A percentile compares a stretch with the other conserved stretches of the same genome.
These are phyloP conservation scores for Tylopilus plumbeoviolaceoides DNA, from an alignment of 768 basidiomycete genomes.

Conservation along the genomic window DNA sequence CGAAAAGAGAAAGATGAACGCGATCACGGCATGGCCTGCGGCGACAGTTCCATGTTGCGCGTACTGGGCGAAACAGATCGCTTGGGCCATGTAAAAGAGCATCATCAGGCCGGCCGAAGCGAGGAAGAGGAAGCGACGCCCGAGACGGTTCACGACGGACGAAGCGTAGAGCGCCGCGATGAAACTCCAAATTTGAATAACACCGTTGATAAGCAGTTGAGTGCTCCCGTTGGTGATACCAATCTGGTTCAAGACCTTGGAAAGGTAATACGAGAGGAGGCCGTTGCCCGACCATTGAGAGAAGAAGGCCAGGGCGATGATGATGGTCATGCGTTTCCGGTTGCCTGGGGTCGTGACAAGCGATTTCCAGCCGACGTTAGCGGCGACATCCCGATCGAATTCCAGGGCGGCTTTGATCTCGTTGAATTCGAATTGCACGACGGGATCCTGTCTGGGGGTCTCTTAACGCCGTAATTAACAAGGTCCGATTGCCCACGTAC, in stretches of 20 bases:
- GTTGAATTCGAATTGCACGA: slow-evolving; percentile 70
- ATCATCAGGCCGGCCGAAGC: slow-evolving; percentile 53
- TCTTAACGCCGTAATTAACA: not conserved
- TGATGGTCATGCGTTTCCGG: slow-evolving; percentile 60
- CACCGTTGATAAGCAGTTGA: slow-evolving; percentile 60
- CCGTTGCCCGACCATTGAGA: slow-evolving; percentile 79
- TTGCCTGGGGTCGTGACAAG: slow-evolving; percentile 67
- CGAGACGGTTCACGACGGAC: slow-evolving; percentile 50
- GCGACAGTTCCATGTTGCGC: slow-evolving; percentile 35
- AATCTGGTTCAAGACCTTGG: slow-evolving; percentile 60
- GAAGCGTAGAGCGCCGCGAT: slow-evolving; percentile 14
- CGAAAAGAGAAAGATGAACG: slow-evolving; percentile 57
- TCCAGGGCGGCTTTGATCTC: slow-evolving; percentile 82
- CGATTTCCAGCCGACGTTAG: slow-evolving; percentile 64
- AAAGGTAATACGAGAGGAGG: slow-evolving; percentile 71
- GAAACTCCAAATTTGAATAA: slow-evolving; percentile 45
- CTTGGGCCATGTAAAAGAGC: slow-evolving; percentile 65
- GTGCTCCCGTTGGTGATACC: slow-evolving; percentile 52
- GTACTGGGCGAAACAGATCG: slow-evolving; percentile 59
- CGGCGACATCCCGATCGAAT: slow-evolving; percentile 55
- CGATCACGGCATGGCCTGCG: slow-evolving; percentile 47
- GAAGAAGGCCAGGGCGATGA: slow-evolving; percentile 64
- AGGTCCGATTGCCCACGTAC: slow-evolving; percentile 27
- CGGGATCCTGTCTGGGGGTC: slow-evolving; percentile 47
- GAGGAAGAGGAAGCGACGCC: slow-evolving; percentile 66